Base-by-base conservation (phyloP, 768 basidiomycete genomes). In the Termitomyces sp. region DNA sequence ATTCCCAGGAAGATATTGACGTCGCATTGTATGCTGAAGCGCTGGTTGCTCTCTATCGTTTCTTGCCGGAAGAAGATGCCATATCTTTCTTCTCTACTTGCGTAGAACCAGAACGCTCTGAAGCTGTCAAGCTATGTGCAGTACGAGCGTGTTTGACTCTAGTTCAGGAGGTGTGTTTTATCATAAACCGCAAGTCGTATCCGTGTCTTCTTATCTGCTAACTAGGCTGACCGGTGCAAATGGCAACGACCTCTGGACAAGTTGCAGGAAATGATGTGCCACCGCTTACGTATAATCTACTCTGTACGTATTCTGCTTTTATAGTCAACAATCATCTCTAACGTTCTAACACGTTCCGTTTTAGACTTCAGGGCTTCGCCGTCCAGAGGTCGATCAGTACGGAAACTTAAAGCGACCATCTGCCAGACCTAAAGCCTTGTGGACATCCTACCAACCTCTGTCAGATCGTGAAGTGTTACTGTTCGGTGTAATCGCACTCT, bases 61-160 rank as follows among this genome's bases (percentile, higher is more conserved):
- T 88, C 62, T 68, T 90, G 22, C 80, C 87, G 0, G 72, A 77
- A 44, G 80, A 84, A 45, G 87, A 90, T 40, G 77, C 83, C 2
- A 48, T 85, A 7, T 75, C 76, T 0, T 65, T 92, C 6, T 90
- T 94, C 66, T 65, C 73, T 22, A 74, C 75, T 14, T 90, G 90
- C 60, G 67, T 92, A 43, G 84, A 88, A 55, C 83, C 91, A 9
- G 88, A 92, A 63, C 81, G 88, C 32, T 87, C 90, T 1, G 89
- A 92, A 26, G 87, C 87, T 1, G 83, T 91, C 62, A 94, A 94
- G 74, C 82, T 87, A 11, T 83, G 83, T 57, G 92, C 80, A 2
- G 76, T 94, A 54, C 84, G 87, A 60, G 90, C 92, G 2, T 85
- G 81, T 62, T 70, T 90, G 41, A 88, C 84, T 0, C 67, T 93